Evolutionary conservation across 352 stramenopile genomes (phyloP), one percentile per base, ranked within the genome.

Genomic region (Pythium chondricola): DNA sequence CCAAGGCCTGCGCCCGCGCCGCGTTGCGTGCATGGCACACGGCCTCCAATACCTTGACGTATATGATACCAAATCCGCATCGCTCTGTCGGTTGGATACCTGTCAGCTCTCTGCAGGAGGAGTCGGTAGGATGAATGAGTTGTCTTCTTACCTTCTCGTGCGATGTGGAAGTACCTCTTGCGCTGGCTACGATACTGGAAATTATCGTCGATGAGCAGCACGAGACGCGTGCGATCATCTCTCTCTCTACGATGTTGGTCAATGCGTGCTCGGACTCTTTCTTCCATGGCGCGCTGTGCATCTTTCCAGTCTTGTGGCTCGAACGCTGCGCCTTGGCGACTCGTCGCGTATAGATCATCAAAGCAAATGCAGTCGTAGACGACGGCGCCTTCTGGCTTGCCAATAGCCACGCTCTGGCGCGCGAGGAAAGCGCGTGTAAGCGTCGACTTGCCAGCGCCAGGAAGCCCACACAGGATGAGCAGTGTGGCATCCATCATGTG

Each of bases 151-250:
- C 78, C 32, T 43, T 85, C 43, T 4, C 45, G 32, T 7, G 74
- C 71, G 33, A 88, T 56, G 8, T 83, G 69, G 38, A 57, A 75
- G 52, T 83, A 84, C 17, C 71, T 73, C 48, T 90, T 90, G 43
- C 79, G 75, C 31, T 71, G 67, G 45, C 78, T 90, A 9, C 67
- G 71, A 25, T 76, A 83, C 24, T 74, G 63, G 38, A 90, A 86
- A 41, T 81, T 88, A 45, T 90, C 79, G 32, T 90, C 79, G 2
- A 86, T 58, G 14, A 90, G 49, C 17, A 90, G 45, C 24, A 88
- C 58, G 6, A 77, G 42, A 6, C 57, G 58, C 20, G 51, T 47
- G 5, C 20, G 33, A 1, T 44, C 20, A 0, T 2, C 25, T 4
- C 17, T 44, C 8, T 10, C 17, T 0, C 30, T 37, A 3, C 18